A percentile compares a stretch with the other conserved stretches of the same genome.
Evolutionary conservation across 345 rosid species (phyloP).

Genomic region (Brassica nigra): DNA sequence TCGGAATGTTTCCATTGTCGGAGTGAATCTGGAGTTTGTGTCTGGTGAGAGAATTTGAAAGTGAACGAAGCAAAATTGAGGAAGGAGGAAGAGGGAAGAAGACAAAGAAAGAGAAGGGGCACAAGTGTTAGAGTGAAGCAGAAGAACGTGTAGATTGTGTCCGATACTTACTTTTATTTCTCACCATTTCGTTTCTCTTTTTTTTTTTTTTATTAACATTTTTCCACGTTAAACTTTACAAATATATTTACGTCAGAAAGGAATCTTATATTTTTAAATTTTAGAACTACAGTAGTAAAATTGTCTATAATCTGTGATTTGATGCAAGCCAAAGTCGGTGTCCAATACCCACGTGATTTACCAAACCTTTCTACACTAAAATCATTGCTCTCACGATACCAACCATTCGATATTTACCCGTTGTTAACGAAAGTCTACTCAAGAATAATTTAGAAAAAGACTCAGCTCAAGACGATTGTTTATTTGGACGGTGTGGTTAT

Average conservation of each 20-base stretch:
- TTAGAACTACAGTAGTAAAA: neutral
- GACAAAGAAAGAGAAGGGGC: neutral
- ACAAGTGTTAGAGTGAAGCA: conserved; percentile 36
- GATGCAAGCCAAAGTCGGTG: neutral
- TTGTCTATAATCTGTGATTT: neutral
- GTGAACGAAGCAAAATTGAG: conserved; percentile 22
- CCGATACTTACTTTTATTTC: neutral
- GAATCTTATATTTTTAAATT: too few relatives aligned
- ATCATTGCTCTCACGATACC: neutral
- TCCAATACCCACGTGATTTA: neutral
- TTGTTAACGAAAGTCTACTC: neutral
- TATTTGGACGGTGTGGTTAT: neutral
- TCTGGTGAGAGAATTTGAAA: conserved; percentile 25
- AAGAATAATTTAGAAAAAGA: neutral
- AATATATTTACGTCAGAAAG: neutral
- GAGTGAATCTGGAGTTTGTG: conserved; percentile 30
- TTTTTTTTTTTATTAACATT: neutral
- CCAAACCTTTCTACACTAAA: conserved; percentile 1
- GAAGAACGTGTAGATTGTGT: conserved; percentile 19
- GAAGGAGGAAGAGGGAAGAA: neutral
- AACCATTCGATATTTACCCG: neutral
- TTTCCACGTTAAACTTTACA: neutral
- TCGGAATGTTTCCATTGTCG: conserved; percentile 40
- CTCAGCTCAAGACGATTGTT: neutral
- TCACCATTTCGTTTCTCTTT: neutral